Base-by-base conservation (phyloP, 306 rosid species). In the Vachellia pachyceras region DNA sequence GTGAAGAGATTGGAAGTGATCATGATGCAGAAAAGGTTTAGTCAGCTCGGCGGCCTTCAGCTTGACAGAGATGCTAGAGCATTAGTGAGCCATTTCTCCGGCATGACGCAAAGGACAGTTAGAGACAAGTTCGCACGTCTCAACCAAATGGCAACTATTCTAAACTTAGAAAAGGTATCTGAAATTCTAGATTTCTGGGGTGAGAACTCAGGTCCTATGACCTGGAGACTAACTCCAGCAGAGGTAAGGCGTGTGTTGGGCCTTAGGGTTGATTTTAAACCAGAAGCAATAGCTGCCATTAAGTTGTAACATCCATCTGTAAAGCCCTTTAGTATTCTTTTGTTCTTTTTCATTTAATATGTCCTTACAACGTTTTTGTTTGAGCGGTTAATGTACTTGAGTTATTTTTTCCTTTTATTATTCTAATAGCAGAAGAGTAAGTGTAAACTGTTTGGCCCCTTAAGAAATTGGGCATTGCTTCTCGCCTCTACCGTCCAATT, bases 101-200 rank as follows among this genome's bases (percentile, higher is more conserved):
- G 90, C 80, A 91, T 93, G 95, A 90, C 97, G 69, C 97, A 93
- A 78, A 88, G 99, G 82, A 95, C 99, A 47, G 97, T 95, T 35
- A 87, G 99, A 73, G 99, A 95, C 85, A 91, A 93, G 90, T 95
- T 95, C 77, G 96, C 99, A 54, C 97, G 98, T 39, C 94, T 95
- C 67, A 95, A 96, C 11, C 99, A 95, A 83, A 93, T 90, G 99
- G 97, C 98, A 18, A 95, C 98, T 4, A 90, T 95, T 79, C 90
- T 95, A 41, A 95, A 95, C 86, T 90, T 95, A 78, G 99, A 91
- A 83, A 95, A 95, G 90, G 99, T 90, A 10, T 95, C 98, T 25
- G 98, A 93, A 88, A 95, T 95, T 87, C 88, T 93, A 18, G 99
- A 95, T 90, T 93, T 93, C 90, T 95, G 97, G 99, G 99, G 99